These are phyloP conservation scores for Emericellopsis cladophorae DNA, from an alignment of 2,329 filamentous ascomycete species.

Conservation along the genomic window DNA sequence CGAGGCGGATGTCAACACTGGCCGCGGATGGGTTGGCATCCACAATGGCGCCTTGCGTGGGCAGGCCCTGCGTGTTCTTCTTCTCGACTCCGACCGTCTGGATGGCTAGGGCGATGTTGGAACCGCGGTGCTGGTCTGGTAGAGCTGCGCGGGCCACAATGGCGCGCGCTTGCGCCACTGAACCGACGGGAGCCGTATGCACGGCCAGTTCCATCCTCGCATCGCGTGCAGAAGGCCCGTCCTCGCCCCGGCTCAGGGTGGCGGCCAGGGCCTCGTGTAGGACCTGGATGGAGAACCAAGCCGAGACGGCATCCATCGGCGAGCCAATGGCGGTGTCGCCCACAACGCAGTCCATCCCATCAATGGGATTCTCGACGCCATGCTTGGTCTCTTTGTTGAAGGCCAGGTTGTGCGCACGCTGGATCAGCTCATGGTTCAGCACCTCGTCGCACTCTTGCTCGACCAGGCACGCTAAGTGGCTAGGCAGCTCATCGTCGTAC, in stretches of 20 bases:
- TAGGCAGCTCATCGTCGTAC: constrained; percentile 51
- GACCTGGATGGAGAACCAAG: constrained; percentile 74
- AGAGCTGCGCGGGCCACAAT: constrained; percentile 47
- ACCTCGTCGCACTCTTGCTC: constrained; percentile 74
- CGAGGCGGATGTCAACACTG: constrained; percentile 40
- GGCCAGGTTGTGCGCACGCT: constrained; percentile 79
- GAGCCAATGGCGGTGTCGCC: constrained; percentile 77
- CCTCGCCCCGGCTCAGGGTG: constrained; percentile 42
- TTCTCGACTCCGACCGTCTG: constrained; percentile 29
- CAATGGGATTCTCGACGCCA: constrained; percentile 48
- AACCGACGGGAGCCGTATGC: constrained; percentile 64
- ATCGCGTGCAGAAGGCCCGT: constrained; percentile 4
- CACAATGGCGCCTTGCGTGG: constrained; percentile 22
- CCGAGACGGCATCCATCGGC: constrained; percentile 78
- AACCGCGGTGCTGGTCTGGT: constrained; percentile 36
- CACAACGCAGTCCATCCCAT: constrained; percentile 70
- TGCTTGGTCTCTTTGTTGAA: constrained; percentile 71
- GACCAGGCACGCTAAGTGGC: constrained; percentile 63
- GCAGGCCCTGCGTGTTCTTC: constrained; percentile 3
- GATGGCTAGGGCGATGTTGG: constrained; percentile 43
- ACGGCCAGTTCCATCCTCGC: constrained; percentile 51
- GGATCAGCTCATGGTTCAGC: constrained; percentile 62
- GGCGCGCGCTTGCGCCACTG: constrained; percentile 51
- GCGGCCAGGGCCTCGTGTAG: constrained; percentile 57
- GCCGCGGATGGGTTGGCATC: constrained; percentile 26